Base-by-base conservation (phyloP, 2,329 filamentous ascomycete genomes). In the Triangularia setosa region DNA sequence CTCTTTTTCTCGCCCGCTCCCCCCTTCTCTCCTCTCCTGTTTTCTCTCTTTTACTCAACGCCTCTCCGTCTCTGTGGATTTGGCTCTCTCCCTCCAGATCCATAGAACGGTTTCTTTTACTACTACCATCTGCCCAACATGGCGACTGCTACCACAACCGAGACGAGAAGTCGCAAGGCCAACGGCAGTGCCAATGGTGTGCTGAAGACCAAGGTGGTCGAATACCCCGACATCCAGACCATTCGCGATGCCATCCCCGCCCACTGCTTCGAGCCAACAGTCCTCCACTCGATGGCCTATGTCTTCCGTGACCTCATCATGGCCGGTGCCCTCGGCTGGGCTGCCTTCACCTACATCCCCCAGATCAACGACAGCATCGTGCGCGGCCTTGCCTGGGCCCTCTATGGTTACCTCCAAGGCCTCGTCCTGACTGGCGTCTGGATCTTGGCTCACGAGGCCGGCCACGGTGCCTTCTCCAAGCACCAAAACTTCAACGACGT, bases 361-460 rank as follows among this genome's bases (percentile, higher is more conserved):
- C 72, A 74, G 59, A 77, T 88, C 62, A 75, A 79, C 63, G 78
- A 80, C 67, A 71, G 76, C 33, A 70, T 72, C 65, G 72, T 80
- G 56, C 83, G 83, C 64, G 71, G 75, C 63, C 70, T 77, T 11
- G 80, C 82, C 64, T 90, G 86, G 85, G 76, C 78, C 28, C 73
- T 76, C 53, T 90, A 91, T 74, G 83, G 85, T 68, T 88, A 86
- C 74, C 70, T 84, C 55, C 87, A 90, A 76, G 88, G 88, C 59
- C 82, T 88, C 27, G 77, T 89, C 69, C 85, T 86, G 73, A 90
- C 87, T 2, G 88, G 88, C 3, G 77, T 91, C 69, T 91, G 88
- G 89, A 87, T 89, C 69, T 78, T 90, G 48, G 88, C 85, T 16
- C 89, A 91, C 73, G 89, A 91, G 75, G 88, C 85, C 74, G 89